These are phyloP conservation scores for Aspergillus conjunctus DNA, from an alignment of 495 filamentous ascomycete genomes.

Conservation along the genomic window DNA sequence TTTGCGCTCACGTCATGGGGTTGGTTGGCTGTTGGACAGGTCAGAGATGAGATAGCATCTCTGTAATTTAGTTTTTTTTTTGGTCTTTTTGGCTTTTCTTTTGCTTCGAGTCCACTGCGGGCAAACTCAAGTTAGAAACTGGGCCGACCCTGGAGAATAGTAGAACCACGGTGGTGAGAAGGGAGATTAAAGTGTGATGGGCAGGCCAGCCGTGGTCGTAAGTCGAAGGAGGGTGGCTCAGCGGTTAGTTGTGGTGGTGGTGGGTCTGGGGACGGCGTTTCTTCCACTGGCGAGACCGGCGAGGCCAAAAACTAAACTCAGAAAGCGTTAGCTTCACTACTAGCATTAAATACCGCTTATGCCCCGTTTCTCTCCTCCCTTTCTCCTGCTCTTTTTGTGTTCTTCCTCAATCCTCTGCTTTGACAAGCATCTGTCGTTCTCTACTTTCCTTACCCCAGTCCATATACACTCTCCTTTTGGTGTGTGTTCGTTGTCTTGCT, in stretches of 20 bases:
- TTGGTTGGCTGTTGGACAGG: conserved; percentile 5
- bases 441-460: conserved; percentile 16
- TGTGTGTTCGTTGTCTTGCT: conserved; percentile 24
- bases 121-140: not conserved
- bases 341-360: conserved; percentile 25
- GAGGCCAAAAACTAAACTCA: conserved; percentile 10
- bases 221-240: not conserved
- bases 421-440: conserved; percentile 20
- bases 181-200: not conserved
- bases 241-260: conserved; percentile 2
- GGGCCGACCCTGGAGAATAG: not conserved
- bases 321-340: conserved; percentile 4
- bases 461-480: conserved; percentile 19
- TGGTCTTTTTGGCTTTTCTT: not conserved
- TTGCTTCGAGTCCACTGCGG: not conserved
- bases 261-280: conserved; percentile 16
- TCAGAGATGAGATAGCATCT: conserved; percentile 19
- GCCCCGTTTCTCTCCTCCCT: conserved; percentile 17
- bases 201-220: not conserved
- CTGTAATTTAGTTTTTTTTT: not conserved
- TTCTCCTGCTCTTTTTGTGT: conserved; percentile 3
- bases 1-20: not conserved
- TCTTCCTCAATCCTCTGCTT: conserved; percentile 19
- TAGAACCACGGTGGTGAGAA: conserved; percentile 3
- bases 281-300: conserved; percentile 1